Evolutionary conservation across 768 basidiomycete species (phyloP), one percentile per base, ranked within the genome.

Genomic region (Crassisporium funariophilum): DNA sequence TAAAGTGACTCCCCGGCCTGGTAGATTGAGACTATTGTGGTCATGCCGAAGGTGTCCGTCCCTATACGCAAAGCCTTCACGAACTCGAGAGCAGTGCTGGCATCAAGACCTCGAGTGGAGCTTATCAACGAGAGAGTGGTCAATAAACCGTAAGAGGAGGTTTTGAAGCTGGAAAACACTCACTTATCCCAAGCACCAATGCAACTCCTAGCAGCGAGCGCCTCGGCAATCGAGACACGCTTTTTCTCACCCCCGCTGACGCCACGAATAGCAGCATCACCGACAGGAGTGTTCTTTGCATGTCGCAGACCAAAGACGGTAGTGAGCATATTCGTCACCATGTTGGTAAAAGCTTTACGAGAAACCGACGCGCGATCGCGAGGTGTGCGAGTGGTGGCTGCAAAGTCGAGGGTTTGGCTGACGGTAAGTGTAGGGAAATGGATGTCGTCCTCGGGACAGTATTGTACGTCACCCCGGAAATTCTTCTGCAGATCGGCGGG

Each of bases 401-500:
- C 84, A 44, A 90, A 88, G 4, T 65, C 68, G 34, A 97, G 73
- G 0, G 90, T 92, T 59, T 92, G 78, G 43, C 80, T 76, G 19
- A 92, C 89, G 9, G 86, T 88, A 15, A 97, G 75, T 8, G 86
- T 88, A 3, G 91, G 87, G 58, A 94, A 88, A 61, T 94, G 91
- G 9, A 88, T 72, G 61, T 95, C 91, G 60, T 92, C 91, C 67
- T 91, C 91, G 0, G 88, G 88, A 51, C 79, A 84, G 63, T 90
- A 92, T 41, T 81, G 79, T 1, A 90, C 83, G 60, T 91, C 91
- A 24, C 92, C 93, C 2, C 86, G 82, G 62, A 81, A 87, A 42
- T 79, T 76, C 47, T 79, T 75, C 41, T 61, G 49, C 42, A 95
- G 76, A 35, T 89, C 79, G 1, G 78, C 67, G 2, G 88, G 80